Evolutionary conservation across 2,329 filamentous ascomycete genomes (phyloP), one percentile per base, ranked within the genome.

Genomic region (Colletotrichum chrysophilum): DNA sequence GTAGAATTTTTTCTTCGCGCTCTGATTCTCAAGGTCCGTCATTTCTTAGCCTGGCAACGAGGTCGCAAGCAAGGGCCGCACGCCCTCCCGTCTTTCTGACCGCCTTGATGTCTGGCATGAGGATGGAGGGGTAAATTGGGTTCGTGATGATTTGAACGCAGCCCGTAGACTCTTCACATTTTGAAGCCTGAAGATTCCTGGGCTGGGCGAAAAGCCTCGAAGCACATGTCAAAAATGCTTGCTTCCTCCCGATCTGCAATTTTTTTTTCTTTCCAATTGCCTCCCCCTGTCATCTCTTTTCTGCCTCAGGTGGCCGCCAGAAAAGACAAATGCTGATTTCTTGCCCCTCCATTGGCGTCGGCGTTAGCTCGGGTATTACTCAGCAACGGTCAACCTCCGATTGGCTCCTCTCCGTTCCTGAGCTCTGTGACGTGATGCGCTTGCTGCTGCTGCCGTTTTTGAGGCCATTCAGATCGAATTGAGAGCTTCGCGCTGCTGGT

Each of bases 11-110:
- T 71, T 52, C 16, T 24, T 38, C 32, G 28, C 28, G 14, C 18
- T 73, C 32, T 62, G 52, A n/a, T 32, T 24, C 28, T 26, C 34
- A 18, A 71, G 28, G 68, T 43, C 56, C 43, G 64, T 73, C 69
- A 75, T 73, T 24, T 72, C 43, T 64, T 58, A 67, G 32, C 26
- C 43, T 56, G 55, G 38, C 69, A 68, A 62, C 43, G 26, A 75
- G 16, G 71, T 21, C 14, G 56, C 73, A 72, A 62, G 73, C 73
- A 72, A 66, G 73, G 73, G 56, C 26, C 43, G 73, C 55, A 75
- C 69, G 70, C 62, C 69, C 73, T 75, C 73, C 62, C 72, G 62
- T 36, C 32, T 30, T 72, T 32, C 28, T 73, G 55, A 68, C 56
- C 68, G 69, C 56, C 56, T 71, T 21, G 32, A 16, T 64, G 32